These are phyloP conservation scores for Fusarium sp. DNA, from an alignment of 2,329 filamentous ascomycete genomes.

Conservation along the genomic window DNA sequence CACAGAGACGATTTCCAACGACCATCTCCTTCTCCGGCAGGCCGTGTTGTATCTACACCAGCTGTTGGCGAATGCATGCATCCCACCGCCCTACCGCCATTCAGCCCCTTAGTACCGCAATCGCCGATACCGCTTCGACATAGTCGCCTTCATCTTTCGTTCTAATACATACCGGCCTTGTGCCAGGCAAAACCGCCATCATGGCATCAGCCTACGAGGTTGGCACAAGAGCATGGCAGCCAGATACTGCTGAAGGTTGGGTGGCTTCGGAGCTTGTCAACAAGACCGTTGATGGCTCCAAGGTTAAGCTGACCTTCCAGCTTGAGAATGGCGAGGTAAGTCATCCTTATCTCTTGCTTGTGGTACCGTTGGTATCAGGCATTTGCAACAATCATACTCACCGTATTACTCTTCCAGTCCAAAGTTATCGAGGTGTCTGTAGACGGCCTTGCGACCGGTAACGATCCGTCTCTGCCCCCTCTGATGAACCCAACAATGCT, in stretches of 20 bases:
- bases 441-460: constrained; percentile 81
- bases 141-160: constrained; percentile 35
- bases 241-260: constrained; percentile 96
- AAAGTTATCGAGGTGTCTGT: constrained; percentile 84
- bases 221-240: constrained; percentile 98
- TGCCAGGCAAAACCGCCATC: constrained; percentile 53
- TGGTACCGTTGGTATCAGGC: not conserved
- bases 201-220: constrained; percentile 98
- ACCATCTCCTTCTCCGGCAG: constrained; percentile 34
- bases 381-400: constrained; percentile 21
- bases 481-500: constrained; percentile 99
- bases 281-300: constrained; percentile 86
- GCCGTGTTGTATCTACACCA: constrained; percentile 36
- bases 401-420: constrained; percentile 59
- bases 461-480: constrained; percentile 84
- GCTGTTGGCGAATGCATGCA: constrained; percentile 50
- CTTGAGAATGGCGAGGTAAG: constrained; percentile 92
- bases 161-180: constrained; percentile 41
- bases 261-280: constrained; percentile 93
- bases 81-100: constrained; percentile 45
- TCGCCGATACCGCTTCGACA: constrained; percentile 40
- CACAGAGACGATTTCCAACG: constrained; percentile 18
- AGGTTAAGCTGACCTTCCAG: constrained; percentile 88
- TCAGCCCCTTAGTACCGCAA: constrained; percentile 44
- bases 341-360: not conserved